Percentiles rank a stretch among this genome's conserved stretches.
Evolutionary conservation across 441 rosid genomes (phyloP).

Genomic region (Kokia cookei): DNA sequence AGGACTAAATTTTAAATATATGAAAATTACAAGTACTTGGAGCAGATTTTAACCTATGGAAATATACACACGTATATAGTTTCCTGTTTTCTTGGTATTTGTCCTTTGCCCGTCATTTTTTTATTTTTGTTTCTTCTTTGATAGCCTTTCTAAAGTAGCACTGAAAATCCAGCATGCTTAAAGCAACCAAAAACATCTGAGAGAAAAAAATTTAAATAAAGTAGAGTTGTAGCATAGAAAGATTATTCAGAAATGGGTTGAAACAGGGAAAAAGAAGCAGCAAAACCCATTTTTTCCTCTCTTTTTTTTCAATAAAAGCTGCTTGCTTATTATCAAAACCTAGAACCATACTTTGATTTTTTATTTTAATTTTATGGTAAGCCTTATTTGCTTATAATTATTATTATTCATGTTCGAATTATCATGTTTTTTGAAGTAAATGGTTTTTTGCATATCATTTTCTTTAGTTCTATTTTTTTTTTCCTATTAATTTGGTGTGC

Average conservation of each 20-base stretch:
- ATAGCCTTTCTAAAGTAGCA: not conserved
- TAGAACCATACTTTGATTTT: not conserved
- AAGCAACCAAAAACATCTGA: slow-evolving; percentile 15
- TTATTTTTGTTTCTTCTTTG: not conserved
- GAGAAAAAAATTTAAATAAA: not conserved
- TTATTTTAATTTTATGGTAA: slow-evolving; percentile 10
- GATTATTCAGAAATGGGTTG: slow-evolving; percentile 30
- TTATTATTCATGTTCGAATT: not conserved
- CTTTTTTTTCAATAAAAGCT: not conserved
- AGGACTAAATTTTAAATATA: too few relatives aligned
- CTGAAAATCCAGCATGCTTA: slow-evolving; percentile 12
- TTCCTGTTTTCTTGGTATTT: not conserved
- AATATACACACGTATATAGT: not conserved
- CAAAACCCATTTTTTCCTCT: not conserved
- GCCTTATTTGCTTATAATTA: not conserved
- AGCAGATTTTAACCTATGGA: too few relatives aligned
- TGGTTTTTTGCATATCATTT: not conserved
- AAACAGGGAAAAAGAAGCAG: not conserved
- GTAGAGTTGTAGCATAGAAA: not conserved
- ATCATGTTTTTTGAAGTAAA: not conserved
- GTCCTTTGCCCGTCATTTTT: not conserved
- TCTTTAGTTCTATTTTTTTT: not conserved
- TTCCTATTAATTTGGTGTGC: not conserved
- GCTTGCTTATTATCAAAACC: slow-evolving; percentile 3
- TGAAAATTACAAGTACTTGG: too few relatives aligned